Percentiles rank a stretch among this genome's conserved stretches.
These are phyloP conservation scores for Basipetospora sp. DNA, from an alignment of 2,329 filamentous ascomycete species.

Conservation along the genomic window DNA sequence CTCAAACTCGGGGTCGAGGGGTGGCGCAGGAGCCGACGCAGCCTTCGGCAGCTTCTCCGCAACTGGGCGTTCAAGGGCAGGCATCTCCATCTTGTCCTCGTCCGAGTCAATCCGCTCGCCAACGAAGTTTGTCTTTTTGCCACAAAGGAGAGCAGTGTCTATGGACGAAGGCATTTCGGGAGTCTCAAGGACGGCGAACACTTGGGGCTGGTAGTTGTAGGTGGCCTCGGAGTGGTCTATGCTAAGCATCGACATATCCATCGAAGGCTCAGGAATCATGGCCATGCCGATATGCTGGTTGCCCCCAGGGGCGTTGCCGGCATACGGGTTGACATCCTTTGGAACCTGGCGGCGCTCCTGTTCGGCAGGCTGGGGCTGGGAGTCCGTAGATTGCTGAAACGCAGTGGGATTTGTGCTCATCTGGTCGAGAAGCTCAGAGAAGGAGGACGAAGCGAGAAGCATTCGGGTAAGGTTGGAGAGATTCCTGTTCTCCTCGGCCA, in stretches of 20 bases:
- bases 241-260: constrained; percentile 61
- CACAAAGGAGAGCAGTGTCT: constrained; percentile 48
- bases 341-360: constrained; percentile 36
- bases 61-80: constrained; percentile 33
- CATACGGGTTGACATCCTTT: constrained; percentile 54
- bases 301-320: constrained; percentile 36
- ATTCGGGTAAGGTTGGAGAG: constrained; percentile 65
- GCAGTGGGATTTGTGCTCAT: constrained; percentile 45
- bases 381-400: constrained; percentile 17
- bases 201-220: constrained; percentile 52
- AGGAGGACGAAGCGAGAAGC: constrained; percentile 66
- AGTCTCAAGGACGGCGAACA: constrained; percentile 59
- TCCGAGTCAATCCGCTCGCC: constrained; percentile 28
- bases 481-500: constrained; percentile 74
- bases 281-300: constrained; percentile 63
- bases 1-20: constrained; percentile 42
- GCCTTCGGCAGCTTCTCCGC: constrained; percentile 20
- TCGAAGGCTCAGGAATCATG: constrained; percentile 64
- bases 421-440: constrained; percentile 65
- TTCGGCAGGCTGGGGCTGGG: constrained; percentile 18
- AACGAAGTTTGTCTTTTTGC: constrained; percentile 49
- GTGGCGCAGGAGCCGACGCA: constrained; percentile 15
- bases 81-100: constrained; percentile 42
- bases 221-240: constrained; percentile 33
- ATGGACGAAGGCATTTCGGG: constrained; percentile 49